These are phyloP conservation scores for Ophiosphaerella narmari DNA, from an alignment of 2,329 filamentous ascomycete genomes.

Conservation along the genomic window DNA sequence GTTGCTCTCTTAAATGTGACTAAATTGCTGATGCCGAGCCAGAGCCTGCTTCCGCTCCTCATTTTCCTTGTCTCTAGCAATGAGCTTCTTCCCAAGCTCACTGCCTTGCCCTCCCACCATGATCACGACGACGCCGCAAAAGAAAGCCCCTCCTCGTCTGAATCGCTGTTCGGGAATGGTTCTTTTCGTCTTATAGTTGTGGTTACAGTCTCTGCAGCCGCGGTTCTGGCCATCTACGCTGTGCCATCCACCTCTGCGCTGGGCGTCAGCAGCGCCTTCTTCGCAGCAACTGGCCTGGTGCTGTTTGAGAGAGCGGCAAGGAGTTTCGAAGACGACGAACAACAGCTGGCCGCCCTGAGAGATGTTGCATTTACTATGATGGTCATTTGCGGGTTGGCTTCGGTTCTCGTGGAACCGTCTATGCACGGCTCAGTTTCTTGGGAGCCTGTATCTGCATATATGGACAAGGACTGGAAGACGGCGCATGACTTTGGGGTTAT, in stretches of 20 bases:
- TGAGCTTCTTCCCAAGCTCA: conserved; percentile 28
- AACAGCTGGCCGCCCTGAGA: conserved; percentile 33
- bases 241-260: conserved; percentile 45
- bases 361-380: conserved; percentile 35
- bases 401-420: conserved; percentile 35
- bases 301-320: conserved; percentile 46
- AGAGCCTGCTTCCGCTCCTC: conserved; percentile 44
- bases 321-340: conserved; percentile 27
- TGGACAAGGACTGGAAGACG: conserved; percentile 32
- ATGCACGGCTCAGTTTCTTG: conserved; percentile 32
- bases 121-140: conserved; percentile 23
- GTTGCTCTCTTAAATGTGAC: no score
- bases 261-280: conserved; percentile 49
- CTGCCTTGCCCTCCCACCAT: conserved; percentile 28
- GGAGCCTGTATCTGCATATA: conserved; percentile 30
- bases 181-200: conserved; percentile 40
- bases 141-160: conserved; percentile 18
- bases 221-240: conserved; percentile 42
- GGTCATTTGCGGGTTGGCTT: conserved; percentile 32
- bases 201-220: conserved; percentile 42
- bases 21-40: conserved; percentile 5
- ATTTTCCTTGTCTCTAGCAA: conserved; percentile 37
- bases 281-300: conserved; percentile 47
- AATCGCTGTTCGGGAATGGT: conserved; percentile 17
- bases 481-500: conserved; percentile 32